Base-by-base conservation (phyloP, 2,329 filamentous ascomycete species). In the Colletotrichum coccodes region DNA sequence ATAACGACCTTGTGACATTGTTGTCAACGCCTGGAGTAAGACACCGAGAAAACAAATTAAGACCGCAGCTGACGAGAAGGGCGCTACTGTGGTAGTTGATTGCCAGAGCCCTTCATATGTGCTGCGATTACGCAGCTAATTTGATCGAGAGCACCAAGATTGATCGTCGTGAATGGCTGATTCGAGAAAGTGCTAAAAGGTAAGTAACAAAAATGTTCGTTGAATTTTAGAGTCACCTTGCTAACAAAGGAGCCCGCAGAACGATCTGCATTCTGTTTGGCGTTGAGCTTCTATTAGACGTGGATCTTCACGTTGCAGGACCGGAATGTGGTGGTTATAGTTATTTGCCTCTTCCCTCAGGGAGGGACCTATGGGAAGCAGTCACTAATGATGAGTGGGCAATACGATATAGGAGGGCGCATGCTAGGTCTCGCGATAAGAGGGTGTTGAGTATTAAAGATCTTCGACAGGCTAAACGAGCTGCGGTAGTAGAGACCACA, bases 241-340 rank as follows among this genome's bases (percentile, higher is more conserved):
- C 34, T 59, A 30, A 67, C 6, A 36, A 6, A 1, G 26, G 4
- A 0, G 5, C 21, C 9, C 6, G 11, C 44, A 68, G 64, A 16
- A 65, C 50, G 11, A 47, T 52, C 6, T 68, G 64, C 7, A 53
- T 68, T 12, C 30, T 59, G 7, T 68, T 64, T 21, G 61, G 60
- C 9, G 28, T 65, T 3, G 53, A 68, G 60, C 60, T 64, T 12
- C 46, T 68, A 4, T 32, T 65, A 6, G 65, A 68, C n/a, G 46
- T 59, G 5, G 46, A 60, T 5, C 46, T 65, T 6, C 42, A 40
- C 8, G 28, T 21, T 18, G 47, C 7, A 26, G 40, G 11, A 12
- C 30, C 2, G 6, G 28, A 32, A 5, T 59, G 61, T n/a, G 47
- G 36, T 18, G 61, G 54, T n/a, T 68, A 53, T 18, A 30, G 63